phyloP scores from a whole-genome alignment of 352 stramenopile species.

The Phytophthora fragariaefolia region DNA sequence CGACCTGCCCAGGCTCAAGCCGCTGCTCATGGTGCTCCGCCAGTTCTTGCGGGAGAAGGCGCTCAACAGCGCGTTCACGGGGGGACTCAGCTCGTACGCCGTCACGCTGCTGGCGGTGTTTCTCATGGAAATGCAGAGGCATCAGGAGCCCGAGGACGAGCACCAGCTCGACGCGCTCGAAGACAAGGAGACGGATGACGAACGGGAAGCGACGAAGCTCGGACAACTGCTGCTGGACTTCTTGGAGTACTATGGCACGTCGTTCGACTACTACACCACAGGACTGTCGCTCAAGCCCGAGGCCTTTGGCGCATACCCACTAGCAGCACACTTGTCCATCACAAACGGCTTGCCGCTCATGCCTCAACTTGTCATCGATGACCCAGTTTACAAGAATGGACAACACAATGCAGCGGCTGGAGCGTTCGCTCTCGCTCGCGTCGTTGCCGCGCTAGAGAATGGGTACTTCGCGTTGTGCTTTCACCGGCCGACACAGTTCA shows the following conservation, averaged over 20 bases:
- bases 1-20: conserved; percentile 71
- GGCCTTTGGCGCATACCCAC: conserved; percentile 81
- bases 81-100: conserved; percentile 90
- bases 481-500: conserved; percentile 77
- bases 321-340: conserved; percentile 51
- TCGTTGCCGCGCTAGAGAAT: conserved; percentile 84
- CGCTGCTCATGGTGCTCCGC: conserved; percentile 87
- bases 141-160: conserved; percentile 45
- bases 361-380: conserved; percentile 86
- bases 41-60: conserved; percentile 88
- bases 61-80: conserved; percentile 91
- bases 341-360: conserved; percentile 57
- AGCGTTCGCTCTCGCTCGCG: conserved; percentile 78
- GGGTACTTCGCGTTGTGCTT: conserved; percentile 81
- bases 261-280: conserved; percentile 80
- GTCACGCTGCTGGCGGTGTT: conserved; percentile 86
- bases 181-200: conserved; percentile 13
- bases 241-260: conserved; percentile 90
- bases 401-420: conserved; percentile 83
- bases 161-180: conserved; percentile 13
- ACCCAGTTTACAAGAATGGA: conserved; percentile 77
- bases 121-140: conserved; percentile 72
- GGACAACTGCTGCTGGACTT: conserved; percentile 87
- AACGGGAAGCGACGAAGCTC: conserved; percentile 38
- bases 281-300: conserved; percentile 85